A percentile compares a stretch with the other conserved stretches of the same genome.
phyloP scores from a whole-genome alignment of 768 basidiomycete species.

The Boletus reticuloceps region DNA sequence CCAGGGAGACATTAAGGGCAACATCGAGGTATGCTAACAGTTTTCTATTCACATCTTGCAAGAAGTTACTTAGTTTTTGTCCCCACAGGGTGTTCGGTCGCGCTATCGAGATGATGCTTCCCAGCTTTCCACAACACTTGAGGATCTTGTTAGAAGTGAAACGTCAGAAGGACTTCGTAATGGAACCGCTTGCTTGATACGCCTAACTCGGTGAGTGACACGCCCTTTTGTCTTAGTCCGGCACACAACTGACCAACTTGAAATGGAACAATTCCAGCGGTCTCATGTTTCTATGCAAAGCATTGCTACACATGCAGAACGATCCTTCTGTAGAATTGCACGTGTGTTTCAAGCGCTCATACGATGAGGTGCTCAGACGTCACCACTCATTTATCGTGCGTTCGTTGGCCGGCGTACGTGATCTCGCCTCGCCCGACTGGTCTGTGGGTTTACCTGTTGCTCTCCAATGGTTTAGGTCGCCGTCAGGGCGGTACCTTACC shows the following conservation, averaged over 20 bases:
- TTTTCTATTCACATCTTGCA: conserved; percentile 11
- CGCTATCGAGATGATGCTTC: conserved; percentile 44
- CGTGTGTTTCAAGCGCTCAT: conserved; percentile 68
- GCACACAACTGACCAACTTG: neutral
- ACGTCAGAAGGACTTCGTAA: conserved; percentile 39
- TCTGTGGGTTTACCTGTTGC: neutral
- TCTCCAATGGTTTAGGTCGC: conserved; percentile 42
- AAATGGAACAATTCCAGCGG: conserved; percentile 42
- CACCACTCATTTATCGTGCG: conserved; percentile 70
- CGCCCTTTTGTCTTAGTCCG: conserved; percentile 17
- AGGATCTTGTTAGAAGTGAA: conserved; percentile 57
- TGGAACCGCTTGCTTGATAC: conserved; percentile 61
- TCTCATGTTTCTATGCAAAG: conserved; percentile 63
- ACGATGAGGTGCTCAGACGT: conserved; percentile 62
- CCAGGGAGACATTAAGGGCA: conserved; percentile 65
- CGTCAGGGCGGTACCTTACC: conserved; percentile 59
- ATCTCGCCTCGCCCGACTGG: neutral
- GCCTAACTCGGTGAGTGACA: conserved; percentile 55
- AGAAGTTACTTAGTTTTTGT: conserved; percentile 12
- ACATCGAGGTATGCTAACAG: conserved; percentile 51
- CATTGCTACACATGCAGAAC: conserved; percentile 61
- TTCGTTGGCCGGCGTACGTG: conserved; percentile 38
- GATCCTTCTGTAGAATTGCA: conserved; percentile 54
- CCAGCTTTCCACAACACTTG: conserved; percentile 52
- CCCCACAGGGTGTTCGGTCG: conserved; percentile 59